Conservation (phyloP, 1,284 basidiomycete genomes). For the Apiotrichum mycotoxinovorans region DNA sequence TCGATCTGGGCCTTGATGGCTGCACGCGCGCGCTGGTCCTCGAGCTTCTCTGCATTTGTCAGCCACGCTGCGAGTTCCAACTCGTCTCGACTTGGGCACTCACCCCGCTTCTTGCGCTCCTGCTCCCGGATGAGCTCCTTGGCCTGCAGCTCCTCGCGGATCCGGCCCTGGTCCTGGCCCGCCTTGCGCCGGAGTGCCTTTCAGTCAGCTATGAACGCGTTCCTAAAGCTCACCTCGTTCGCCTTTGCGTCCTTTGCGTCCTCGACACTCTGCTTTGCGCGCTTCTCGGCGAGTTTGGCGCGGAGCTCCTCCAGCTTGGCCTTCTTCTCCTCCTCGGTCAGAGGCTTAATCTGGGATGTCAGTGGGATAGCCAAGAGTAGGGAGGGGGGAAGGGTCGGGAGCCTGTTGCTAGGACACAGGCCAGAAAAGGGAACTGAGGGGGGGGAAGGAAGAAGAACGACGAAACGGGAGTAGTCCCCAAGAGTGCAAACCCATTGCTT, state of each 20-base stretch:
- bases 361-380: neutral
- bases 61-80: neutral
- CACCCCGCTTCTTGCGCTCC: slow-evolving; percentile 71
- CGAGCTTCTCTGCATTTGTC: slow-evolving; percentile 66
- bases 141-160: slow-evolving; percentile 70
- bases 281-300: slow-evolving; percentile 68
- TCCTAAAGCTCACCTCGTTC: slow-evolving; percentile 58
- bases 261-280: slow-evolving; percentile 61
- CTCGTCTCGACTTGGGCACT: slow-evolving; percentile 5
- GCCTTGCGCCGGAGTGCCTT: slow-evolving; percentile 69
- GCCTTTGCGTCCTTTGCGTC: slow-evolving; percentile 68
- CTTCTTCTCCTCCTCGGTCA: slow-evolving; percentile 92
- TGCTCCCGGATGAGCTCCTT: slow-evolving; percentile 79
- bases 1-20: slow-evolving; percentile 89
- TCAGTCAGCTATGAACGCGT: slow-evolving; percentile 3
- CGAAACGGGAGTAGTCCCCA: too few species aligned
- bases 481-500: too few species aligned
- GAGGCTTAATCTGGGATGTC: slow-evolving; percentile 54
- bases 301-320: slow-evolving; percentile 73
- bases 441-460: too few species aligned
- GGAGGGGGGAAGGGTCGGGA: too few species aligned
- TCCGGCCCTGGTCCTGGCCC: slow-evolving; percentile 70
- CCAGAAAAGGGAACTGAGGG: too few species aligned
- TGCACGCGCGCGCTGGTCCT: slow-evolving; percentile 75
- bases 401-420: too few species aligned